Conservation (phyloP, 345 rosid genomes). For the Geranium rotundifolium region DNA sequence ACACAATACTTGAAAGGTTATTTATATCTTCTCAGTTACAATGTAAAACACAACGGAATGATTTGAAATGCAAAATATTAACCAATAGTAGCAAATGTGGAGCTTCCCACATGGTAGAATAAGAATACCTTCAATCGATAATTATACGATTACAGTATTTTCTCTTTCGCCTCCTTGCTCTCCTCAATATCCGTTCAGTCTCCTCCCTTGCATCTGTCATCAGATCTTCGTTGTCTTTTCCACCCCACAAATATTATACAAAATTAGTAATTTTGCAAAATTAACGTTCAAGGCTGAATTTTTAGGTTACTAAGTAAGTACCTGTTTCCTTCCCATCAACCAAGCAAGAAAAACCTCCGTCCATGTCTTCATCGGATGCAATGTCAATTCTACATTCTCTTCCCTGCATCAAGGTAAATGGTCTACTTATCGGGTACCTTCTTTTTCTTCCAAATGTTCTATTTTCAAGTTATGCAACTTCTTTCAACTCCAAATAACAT, state of each 20-base stretch:
- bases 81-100: neutral
- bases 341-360: constrained; percentile 65
- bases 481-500: neutral
- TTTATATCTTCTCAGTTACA: neutral
- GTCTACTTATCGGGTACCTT: neutral
- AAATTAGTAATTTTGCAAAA: no score
- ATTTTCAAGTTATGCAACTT: neutral
- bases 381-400: constrained; percentile 25
- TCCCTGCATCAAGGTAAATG: constrained; percentile 26
- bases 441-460: neutral
- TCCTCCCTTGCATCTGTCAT: constrained; percentile 41
- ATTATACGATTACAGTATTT: constrained; percentile 44
- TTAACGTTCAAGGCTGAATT: neutral
- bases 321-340: constrained; percentile 47
- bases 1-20: neutral
- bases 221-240: constrained; percentile 16
- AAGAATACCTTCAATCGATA: constrained; percentile 50
- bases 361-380: constrained; percentile 78
- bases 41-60: neutral
- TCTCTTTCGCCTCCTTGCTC: constrained; percentile 75
- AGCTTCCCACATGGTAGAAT: neutral
- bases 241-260: neutral
- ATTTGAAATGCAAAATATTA: neutral
- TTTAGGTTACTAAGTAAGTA: constrained; percentile 10
- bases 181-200: constrained; percentile 49